Percentiles rank a stretch among this genome's conserved stretches.
phyloP scores from a whole-genome alignment of 176 grass and related monocot genomes.

The Zea luxurians region DNA sequence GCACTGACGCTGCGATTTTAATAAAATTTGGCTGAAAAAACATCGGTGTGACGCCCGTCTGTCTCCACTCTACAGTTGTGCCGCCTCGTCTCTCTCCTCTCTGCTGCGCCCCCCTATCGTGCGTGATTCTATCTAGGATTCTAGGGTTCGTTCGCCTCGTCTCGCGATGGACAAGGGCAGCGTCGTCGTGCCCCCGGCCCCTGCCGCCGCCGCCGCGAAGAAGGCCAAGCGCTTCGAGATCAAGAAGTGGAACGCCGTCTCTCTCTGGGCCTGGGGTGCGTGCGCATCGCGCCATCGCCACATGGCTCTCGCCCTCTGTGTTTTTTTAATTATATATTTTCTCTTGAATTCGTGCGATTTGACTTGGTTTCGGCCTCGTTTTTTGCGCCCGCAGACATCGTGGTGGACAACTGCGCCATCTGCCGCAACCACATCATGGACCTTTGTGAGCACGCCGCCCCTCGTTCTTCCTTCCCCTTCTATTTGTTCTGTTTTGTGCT shows the following conservation, averaged over 20 bases:
- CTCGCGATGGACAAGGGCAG: constrained; percentile 53
- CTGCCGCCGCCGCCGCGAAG: constrained; percentile 37
- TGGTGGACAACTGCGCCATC: constrained; percentile 98
- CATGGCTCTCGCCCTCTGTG: no score
- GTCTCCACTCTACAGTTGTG: neutral
- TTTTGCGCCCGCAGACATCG: constrained; percentile 61
- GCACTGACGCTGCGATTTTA: no score
- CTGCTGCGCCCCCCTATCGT: neutral
- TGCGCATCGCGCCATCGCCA: no score
- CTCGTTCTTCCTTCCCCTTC: neutral
- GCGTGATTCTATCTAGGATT: constrained; percentile 20
- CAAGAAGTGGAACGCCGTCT: constrained; percentile 99
- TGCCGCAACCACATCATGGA: constrained; percentile 99
- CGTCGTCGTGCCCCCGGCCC: constrained; percentile 40
- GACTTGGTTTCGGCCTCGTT: constrained; percentile 26
- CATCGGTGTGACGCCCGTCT: neutral
- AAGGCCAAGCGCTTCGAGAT: constrained; percentile 92
- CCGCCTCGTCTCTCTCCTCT: neutral
- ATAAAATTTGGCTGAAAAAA: neutral
- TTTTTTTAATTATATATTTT: neutral
- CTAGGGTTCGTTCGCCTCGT: neutral
- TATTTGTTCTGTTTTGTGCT: constrained; percentile 31
- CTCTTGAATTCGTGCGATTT: neutral
- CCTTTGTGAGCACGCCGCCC: constrained; percentile 66
- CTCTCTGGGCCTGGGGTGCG: constrained; percentile 98